Percentiles rank a stretch among this genome's conserved stretches.
Conservation (phyloP, 1,284 basidiomycete genomes). For the Ceratobasidium sp. region DNA sequence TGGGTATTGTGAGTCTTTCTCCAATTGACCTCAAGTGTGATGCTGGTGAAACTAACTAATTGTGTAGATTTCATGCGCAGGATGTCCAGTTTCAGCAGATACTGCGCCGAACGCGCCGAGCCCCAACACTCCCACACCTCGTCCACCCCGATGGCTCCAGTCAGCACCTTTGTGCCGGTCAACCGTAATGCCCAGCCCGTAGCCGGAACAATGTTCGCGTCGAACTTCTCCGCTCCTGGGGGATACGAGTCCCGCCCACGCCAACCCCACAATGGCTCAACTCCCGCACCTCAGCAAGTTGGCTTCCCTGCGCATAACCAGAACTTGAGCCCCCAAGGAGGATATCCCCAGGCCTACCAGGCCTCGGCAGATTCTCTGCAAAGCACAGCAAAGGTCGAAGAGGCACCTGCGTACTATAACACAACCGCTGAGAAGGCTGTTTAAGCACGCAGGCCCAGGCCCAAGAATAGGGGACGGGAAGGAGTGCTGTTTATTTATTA, state of each 20-base stretch:
- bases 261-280: neutral
- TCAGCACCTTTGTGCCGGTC: slow-evolving; percentile 47
- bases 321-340: neutral
- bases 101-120: slow-evolving; percentile 13
- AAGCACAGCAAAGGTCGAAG: neutral
- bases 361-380: slow-evolving; percentile 4
- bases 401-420: neutral
- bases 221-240: too few species aligned
- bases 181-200: too few species aligned
- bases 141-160: slow-evolving; percentile 61
- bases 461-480: too few species aligned
- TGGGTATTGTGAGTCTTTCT: slow-evolving; percentile 6
- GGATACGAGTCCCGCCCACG: too few species aligned
- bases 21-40: too few species aligned
- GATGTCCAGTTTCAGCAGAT: slow-evolving; percentile 9
- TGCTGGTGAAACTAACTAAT: too few species aligned
- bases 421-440: too few species aligned
- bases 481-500: too few species aligned
- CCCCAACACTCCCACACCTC: slow-evolving; percentile 51
- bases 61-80: slow-evolving; percentile 3
- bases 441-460: too few species aligned
- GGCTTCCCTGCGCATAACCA: neutral
- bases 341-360: neutral
- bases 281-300: too few species aligned
- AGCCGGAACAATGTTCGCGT: slow-evolving; percentile 47